Percentiles rank a stretch among this genome's conserved stretches.
Conservation (phyloP, 192 early-diverging fungal genomes). For the Rhizophagus prolifer region DNA sequence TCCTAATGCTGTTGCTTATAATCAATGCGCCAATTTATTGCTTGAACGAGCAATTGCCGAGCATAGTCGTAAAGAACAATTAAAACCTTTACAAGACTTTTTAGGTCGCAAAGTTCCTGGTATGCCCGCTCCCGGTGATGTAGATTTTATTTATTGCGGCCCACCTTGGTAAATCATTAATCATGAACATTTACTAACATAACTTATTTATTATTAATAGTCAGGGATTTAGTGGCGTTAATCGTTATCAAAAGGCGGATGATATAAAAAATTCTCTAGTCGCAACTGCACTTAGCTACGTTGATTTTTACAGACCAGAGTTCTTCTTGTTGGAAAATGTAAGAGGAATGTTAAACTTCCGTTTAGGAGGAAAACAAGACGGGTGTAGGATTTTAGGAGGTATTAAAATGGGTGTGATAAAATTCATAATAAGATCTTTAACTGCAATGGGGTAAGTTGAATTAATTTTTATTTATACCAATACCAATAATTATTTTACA, state of each 20-base stretch:
- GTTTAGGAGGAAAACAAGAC: slow-evolving; percentile 58
- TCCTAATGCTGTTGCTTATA: slow-evolving; percentile 56
- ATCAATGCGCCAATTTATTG: slow-evolving; percentile 62
- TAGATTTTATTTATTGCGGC: slow-evolving; percentile 74
- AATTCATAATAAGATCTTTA: slow-evolving; percentile 63
- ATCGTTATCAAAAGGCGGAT: slow-evolving; percentile 59
- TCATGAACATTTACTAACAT: slow-evolving; percentile 3
- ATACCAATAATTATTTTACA: background rate
- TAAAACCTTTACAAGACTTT: slow-evolving; percentile 39
- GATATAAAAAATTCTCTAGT: slow-evolving; percentile 69
- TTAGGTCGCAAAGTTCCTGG: slow-evolving; percentile 39
- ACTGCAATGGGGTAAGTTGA: slow-evolving; percentile 55
- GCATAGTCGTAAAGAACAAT: slow-evolving; percentile 37
- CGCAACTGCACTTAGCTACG: slow-evolving; percentile 63
- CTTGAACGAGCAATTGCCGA: slow-evolving; percentile 61
- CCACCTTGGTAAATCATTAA: slow-evolving; percentile 68
- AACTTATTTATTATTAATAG: background rate
- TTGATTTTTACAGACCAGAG: slow-evolving; percentile 66
- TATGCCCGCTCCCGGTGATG: slow-evolving; percentile 62
- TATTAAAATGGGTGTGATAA: slow-evolving; percentile 62
- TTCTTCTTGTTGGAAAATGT: slow-evolving; percentile 75
- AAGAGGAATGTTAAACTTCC: slow-evolving; percentile 55
- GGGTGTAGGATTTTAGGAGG: slow-evolving; percentile 54
- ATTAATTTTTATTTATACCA: background rate
- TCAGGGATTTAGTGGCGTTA: slow-evolving; percentile 67